These are phyloP conservation scores for Gleditsia sinensis DNA, from an alignment of 306 rosid species.

Conservation along the genomic window DNA sequence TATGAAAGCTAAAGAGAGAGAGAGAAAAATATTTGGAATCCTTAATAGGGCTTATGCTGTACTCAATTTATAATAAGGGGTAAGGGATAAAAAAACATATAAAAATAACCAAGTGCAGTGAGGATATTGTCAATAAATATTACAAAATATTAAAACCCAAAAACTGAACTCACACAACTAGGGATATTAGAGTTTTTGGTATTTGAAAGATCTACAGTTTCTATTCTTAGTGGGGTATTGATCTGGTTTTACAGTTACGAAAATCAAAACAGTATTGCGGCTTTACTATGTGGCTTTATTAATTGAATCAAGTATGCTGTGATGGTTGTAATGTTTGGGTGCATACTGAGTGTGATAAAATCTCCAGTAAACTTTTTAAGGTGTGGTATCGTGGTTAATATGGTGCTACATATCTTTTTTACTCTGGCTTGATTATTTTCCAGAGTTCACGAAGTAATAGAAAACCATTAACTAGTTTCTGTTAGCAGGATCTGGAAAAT, in stretches of 20 bases:
- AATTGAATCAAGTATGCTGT: slow-evolving; percentile 69
- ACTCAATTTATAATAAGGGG: too few species aligned
- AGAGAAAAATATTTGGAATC: too few species aligned
- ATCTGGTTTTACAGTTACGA: slow-evolving; percentile 52
- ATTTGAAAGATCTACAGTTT: too few species aligned
- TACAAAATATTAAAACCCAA: too few species aligned
- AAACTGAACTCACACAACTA: too few species aligned
- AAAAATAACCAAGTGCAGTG: too few species aligned
- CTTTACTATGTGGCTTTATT: slow-evolving; percentile 42
- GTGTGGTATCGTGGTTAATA: slow-evolving; percentile 39
- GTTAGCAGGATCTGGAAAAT: slow-evolving; percentile 69
- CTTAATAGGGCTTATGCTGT: too few species aligned
- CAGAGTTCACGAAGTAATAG: slow-evolving; percentile 8
- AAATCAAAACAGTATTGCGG: slow-evolving; percentile 94
- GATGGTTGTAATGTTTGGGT: slow-evolving; percentile 97
- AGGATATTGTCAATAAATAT: too few species aligned
- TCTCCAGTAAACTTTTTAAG: slow-evolving; percentile 64
- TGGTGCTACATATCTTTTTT: neutral
- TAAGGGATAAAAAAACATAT: too few species aligned
- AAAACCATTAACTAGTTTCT: slow-evolving; percentile 21
- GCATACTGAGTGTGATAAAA: slow-evolving; percentile 85
- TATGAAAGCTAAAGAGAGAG: too few species aligned
- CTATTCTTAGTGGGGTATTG: too few species aligned
- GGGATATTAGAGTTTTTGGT: too few species aligned
- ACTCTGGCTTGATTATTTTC: neutral